Base-by-base conservation (phyloP, 169 alveolate genomes). In the Plasmodium vinckei region DNA sequence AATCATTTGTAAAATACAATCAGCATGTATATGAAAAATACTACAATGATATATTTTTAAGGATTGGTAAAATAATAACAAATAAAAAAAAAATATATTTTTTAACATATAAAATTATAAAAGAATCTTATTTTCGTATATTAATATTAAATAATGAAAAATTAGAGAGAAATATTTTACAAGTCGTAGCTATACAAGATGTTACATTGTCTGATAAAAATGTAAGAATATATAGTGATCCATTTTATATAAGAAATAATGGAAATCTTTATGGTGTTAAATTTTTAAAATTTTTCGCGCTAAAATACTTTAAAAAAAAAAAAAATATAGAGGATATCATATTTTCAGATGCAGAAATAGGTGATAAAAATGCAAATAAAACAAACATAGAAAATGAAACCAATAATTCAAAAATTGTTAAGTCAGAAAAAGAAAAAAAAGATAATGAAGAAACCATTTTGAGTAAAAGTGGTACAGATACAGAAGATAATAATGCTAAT, bases 151-250 rank as follows among this genome's bases (percentile, higher is more conserved):
- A 79, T 61, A 79, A 10, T 12, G 89, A 79, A 53, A 79, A 79
- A 10, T 53, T 79, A 59, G 82, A 79, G 56, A 79, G 56, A 21
- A 79, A 79, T 57, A 67, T 79, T 27, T 25, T 79, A 51, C 89
- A 79, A n/a, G 60, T 27, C n/a, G 68, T 64, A 44, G 89, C 84
- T 46, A 65, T 79, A 33, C 89, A 79, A 53, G 89, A 79, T 79
- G 89, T 67, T 27, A 67, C 56, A 25, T 54, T 79, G 57, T 15
- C 15, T 70, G 89, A 79, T 67, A 79, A 79, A 68, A 79, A 79
- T 54, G 89, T 79, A 10, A 79, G 68, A 57, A 79, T 79, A 39
- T 33, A 15, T 39, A 79, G 89, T 71, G 89, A 79, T 17, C 54
- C 89, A 0, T 53, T 79, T 61, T 79, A 79, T 61, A 27, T 79